Percentiles rank a stretch among this genome's conserved stretches.
phyloP scores from a whole-genome alignment of 2,329 filamentous ascomycete species.

The Phaeosphaeria sp. region DNA sequence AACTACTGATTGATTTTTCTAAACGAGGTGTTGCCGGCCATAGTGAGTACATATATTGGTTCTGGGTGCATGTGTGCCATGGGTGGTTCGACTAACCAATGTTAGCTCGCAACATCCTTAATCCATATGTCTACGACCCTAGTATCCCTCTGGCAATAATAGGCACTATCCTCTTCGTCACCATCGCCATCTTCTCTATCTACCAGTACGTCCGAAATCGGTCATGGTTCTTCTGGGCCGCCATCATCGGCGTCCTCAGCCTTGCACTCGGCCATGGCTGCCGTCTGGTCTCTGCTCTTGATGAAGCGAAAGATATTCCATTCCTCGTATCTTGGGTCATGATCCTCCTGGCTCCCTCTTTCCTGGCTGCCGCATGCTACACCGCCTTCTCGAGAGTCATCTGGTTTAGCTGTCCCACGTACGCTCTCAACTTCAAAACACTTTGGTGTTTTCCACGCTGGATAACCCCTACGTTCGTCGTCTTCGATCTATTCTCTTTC shows the following conservation, averaged over 20 bases:
- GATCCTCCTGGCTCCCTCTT: slow-evolving; percentile 56
- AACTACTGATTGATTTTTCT: slow-evolving; percentile 23
- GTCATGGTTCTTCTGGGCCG: slow-evolving; percentile 47
- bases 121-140: slow-evolving; percentile 58
- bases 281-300: slow-evolving; percentile 51
- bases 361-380: slow-evolving; percentile 59
- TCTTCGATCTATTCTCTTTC: slow-evolving; percentile 57
- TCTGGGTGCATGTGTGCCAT: background rate
- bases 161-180: slow-evolving; percentile 51
- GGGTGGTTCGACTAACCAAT: background rate
- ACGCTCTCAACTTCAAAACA: slow-evolving; percentile 50
- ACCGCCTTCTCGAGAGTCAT: slow-evolving; percentile 58
- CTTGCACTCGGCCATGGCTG: slow-evolving; percentile 61
- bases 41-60: slow-evolving; percentile 21
- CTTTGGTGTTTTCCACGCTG: slow-evolving; percentile 53
- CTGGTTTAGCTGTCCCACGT: slow-evolving; percentile 46
- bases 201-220: slow-evolving; percentile 44
- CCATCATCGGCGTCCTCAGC: slow-evolving; percentile 46
- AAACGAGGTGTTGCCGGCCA: slow-evolving; percentile 27
- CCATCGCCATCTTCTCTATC: slow-evolving; percentile 39
- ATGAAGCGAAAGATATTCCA: slow-evolving; percentile 42
- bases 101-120: slow-evolving; percentile 30
- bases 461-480: slow-evolving; percentile 58
- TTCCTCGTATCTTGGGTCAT: slow-evolving; percentile 53
- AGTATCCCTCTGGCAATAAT: slow-evolving; percentile 53